Evolutionary conservation across 2,329 filamentous ascomycete species (phyloP).

Genomic region (Apiospora arundinis): DNA sequence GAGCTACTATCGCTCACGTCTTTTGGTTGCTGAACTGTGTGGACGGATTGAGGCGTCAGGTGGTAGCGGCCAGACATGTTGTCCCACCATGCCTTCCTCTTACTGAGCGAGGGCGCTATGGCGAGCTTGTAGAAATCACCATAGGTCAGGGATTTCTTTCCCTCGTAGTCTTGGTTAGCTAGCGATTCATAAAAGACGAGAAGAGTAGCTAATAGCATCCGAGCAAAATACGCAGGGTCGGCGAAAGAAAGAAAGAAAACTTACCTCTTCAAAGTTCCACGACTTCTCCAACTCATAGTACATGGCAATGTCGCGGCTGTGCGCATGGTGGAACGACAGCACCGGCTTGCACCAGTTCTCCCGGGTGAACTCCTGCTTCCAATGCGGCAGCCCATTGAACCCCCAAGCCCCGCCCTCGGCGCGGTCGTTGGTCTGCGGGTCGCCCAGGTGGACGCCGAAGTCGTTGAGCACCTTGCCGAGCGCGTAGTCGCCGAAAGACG

Average conservation of each 20-base stretch:
- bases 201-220: no score
- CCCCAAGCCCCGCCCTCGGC: slow-evolving; percentile 2
- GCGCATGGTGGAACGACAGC: slow-evolving; percentile 6
- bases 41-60: slow-evolving; percentile 1
- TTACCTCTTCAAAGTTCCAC: neutral
- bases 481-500: slow-evolving; percentile 4
- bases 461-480: slow-evolving; percentile 19
- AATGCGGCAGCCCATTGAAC: neutral
- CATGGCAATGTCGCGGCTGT: slow-evolving; percentile 14
- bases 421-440: neutral
- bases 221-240: neutral
- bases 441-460: slow-evolving; percentile 13
- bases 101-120: neutral
- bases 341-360: slow-evolving; percentile 19
- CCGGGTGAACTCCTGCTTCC: neutral
- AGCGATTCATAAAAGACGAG: neutral
- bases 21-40: neutral
- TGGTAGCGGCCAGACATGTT: slow-evolving; percentile 4
- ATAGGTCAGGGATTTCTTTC: slow-evolving; percentile 6
- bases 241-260: neutral
- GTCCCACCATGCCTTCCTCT: neutral
- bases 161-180: neutral
- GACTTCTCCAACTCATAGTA: slow-evolving; percentile 17
- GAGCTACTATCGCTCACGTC: neutral
- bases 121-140: neutral